A percentile compares a stretch with the other conserved stretches of the same genome.
These are phyloP conservation scores for Wickerhamomyces ciferrii DNA, from an alignment of 805 yeast species.

Conservation along the genomic window DNA sequence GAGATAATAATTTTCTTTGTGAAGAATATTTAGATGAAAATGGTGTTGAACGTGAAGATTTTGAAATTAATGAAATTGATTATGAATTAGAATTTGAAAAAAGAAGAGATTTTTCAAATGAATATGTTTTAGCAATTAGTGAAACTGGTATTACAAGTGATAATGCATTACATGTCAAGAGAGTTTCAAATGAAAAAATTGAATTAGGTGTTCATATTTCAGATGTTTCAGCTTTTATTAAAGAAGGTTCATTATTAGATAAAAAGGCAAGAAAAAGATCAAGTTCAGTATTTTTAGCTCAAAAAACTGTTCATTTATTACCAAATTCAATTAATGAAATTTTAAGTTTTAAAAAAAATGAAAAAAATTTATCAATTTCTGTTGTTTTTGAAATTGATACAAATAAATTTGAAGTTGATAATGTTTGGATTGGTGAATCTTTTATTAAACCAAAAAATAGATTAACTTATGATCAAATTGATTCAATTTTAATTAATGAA, in stretches of 20 bases:
- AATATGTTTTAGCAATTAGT: slow-evolving; percentile 60
- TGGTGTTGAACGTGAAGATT: slow-evolving; percentile 21
- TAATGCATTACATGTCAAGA: slow-evolving; percentile 77
- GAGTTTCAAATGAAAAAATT: slow-evolving; percentile 51
- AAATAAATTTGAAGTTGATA: slow-evolving; percentile 62
- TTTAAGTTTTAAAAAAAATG: slow-evolving; percentile 56
- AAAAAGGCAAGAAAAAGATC: slow-evolving; percentile 89
- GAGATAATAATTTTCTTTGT: slow-evolving; percentile 80
- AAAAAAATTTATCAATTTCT: slow-evolving; percentile 62
- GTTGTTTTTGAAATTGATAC: slow-evolving; percentile 79
- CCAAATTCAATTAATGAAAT: slow-evolving; percentile 60
- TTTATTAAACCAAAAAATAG: slow-evolving; percentile 57
- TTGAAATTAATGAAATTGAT: slow-evolving; percentile 27
- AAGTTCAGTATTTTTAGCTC: slow-evolving; percentile 83
- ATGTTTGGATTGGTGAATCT: slow-evolving; percentile 73
- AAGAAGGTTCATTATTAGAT: slow-evolving; percentile 73
- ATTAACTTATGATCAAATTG: slow-evolving; percentile 51
- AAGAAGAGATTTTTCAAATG: slow-evolving; percentile 52
- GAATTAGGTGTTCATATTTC: slow-evolving; percentile 84
- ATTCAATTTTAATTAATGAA: slow-evolving; percentile 36
- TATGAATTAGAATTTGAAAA: slow-evolving; percentile 21
- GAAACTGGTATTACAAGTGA: slow-evolving; percentile 59
- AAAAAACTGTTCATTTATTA: slow-evolving; percentile 57
- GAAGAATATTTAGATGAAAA: slow-evolving; percentile 64
- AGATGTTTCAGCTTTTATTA: slow-evolving; percentile 70